A percentile compares a stretch with the other conserved stretches of the same genome.
Evolutionary conservation across 192 early-diverging fungal species (phyloP).

Genomic region (Coemansia sp.): DNA sequence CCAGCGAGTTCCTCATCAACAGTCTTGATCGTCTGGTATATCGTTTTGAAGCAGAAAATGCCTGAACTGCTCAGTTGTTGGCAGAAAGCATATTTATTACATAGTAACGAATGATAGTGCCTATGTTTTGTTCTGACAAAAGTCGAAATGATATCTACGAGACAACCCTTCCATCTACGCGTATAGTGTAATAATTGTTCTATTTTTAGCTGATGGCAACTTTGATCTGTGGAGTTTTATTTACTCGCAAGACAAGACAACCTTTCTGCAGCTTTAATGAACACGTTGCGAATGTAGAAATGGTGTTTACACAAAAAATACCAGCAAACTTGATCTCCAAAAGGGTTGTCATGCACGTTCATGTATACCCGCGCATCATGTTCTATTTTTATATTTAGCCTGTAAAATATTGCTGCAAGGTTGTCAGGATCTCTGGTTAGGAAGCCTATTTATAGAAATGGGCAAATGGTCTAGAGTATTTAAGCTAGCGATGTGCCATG

Average conservation of each 20-base stretch:
- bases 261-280: neutral
- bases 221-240: neutral
- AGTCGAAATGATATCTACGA: neutral
- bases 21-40: slow-evolving; percentile 25
- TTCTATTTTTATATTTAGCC: slow-evolving; percentile 6
- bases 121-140: too few species aligned
- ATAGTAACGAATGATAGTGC: too few species aligned
- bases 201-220: neutral
- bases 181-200: neutral
- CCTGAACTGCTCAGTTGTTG: too few species aligned
- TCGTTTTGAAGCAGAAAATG: neutral
- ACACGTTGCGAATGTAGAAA: neutral
- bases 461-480: neutral
- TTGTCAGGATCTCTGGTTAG: neutral
- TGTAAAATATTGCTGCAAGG: neutral
- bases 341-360: neutral
- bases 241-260: neutral
- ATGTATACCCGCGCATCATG: neutral
- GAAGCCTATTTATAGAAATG: neutral
- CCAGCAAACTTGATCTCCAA: neutral
- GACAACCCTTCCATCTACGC: neutral
- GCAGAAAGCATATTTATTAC: too few species aligned
- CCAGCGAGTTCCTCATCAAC: slow-evolving; percentile 17
- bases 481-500: neutral
- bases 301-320: neutral